Base-by-base conservation (phyloP, 331 rosid species). In the Quercus lobata region DNA sequence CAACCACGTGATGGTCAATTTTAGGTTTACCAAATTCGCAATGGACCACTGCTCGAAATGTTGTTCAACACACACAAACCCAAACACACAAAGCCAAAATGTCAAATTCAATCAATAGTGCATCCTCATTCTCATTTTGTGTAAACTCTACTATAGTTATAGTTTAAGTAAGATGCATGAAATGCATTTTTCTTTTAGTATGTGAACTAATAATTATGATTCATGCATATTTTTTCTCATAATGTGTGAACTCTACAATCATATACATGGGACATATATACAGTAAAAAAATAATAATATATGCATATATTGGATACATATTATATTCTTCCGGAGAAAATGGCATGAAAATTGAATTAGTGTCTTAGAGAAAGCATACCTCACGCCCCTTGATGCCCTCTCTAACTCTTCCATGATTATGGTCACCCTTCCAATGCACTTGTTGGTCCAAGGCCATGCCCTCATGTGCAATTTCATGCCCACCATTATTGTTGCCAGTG, bases 341-440 rank as follows among this genome's bases (percentile, higher is more conserved):
- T 5, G 58, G 27, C n/a, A 72, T 57, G 52, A 82, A 69, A 54
- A 24, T 63, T 79, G 79, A 76, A 77, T 15, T 6, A 19, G 55
- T 22, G 30, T 44, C 2, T 29, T 37, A 7, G 27, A 70, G 70
- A 60, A 77, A 80, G 73, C 83, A 35, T 82, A 90, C 94, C 94
- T 91, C 87, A 73, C 81, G 84, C 41, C 74, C 35, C 55, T 88
- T 90, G 74, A 62, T 21, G 46, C 73, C 70, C 7, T 79, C 69
- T 74, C 60, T 63, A 54, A 63, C 81, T n/a, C 76, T 75, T 68
- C 80, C 86, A 58, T 62, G 68, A n/a, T 74, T 74, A 70, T 71
- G 74, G 25, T 74, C 76, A 70, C 32, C 86, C 5, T 88, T 84
- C 75, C 79, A 77, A 69, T 56, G 84, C 78, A 21, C 16, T 69